A percentile compares a stretch with the other conserved stretches of the same genome.
These are phyloP conservation scores for Apiospora sp. DNA, from an alignment of 2,329 filamentous ascomycete species.

Conservation along the genomic window DNA sequence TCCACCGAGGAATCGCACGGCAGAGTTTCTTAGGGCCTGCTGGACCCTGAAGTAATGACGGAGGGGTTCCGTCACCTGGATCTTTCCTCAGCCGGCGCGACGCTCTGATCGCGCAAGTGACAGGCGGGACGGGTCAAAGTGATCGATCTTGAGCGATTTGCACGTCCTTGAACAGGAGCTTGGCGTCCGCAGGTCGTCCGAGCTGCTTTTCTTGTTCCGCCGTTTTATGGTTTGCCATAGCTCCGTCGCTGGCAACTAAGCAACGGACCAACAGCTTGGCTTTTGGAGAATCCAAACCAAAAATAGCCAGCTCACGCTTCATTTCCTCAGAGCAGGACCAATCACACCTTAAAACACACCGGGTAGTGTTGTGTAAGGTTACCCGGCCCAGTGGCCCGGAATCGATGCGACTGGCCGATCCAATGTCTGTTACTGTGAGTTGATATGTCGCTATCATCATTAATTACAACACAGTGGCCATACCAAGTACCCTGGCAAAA, in stretches of 20 bases:
- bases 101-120: conserved; percentile 2
- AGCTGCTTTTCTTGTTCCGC: neutral
- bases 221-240: neutral
- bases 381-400: neutral
- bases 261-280: neutral
- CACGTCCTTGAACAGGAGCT: neutral
- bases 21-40: neutral
- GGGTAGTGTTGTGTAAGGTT: neutral
- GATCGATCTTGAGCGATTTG: neutral
- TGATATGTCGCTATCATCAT: neutral
- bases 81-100: neutral
- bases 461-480: neutral
- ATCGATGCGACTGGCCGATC: conserved; percentile 2
- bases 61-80: neutral
- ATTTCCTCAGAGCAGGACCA: neutral
- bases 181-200: neutral
- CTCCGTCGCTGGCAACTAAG: neutral
- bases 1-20: neutral
- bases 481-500: neutral
- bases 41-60: conserved; percentile 9
- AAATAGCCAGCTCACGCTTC: neutral
- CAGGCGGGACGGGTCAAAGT: neutral
- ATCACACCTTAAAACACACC: neutral
- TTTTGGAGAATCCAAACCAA: neutral
- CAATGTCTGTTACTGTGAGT: neutral